These are phyloP conservation scores for Apiospora aurea DNA, from an alignment of 2,329 filamentous ascomycete species.

Conservation along the genomic window DNA sequence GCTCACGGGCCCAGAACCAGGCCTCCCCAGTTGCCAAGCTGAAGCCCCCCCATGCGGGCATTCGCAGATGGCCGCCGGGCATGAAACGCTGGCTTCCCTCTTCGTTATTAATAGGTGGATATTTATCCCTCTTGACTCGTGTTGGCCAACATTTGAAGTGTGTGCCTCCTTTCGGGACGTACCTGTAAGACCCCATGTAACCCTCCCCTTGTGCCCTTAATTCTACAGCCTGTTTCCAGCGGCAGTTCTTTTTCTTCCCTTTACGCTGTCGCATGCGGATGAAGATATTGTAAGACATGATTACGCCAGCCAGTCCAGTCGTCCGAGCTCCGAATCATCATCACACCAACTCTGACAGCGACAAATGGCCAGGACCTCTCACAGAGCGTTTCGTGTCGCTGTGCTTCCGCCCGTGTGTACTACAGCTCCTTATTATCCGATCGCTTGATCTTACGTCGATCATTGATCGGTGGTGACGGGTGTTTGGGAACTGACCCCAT, in stretches of 20 bases:
- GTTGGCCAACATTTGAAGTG: background rate
- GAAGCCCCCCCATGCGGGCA: background rate
- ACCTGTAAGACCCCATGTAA: background rate
- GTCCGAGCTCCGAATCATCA: slow-evolving; percentile 9
- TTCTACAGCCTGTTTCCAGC: background rate
- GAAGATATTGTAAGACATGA: background rate
- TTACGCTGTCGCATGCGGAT: background rate
- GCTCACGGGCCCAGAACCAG: background rate
- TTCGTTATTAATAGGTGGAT: slow-evolving; percentile 18
- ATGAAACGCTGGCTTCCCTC: slow-evolving; percentile 16
- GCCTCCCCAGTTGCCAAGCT: background rate
- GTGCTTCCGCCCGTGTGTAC: background rate
- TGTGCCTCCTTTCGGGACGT: background rate
- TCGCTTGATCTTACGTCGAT: slow-evolving; percentile 15
- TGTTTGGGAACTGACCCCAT: background rate
- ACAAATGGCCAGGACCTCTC: slow-evolving; percentile 19
- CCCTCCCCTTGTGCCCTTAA: background rate
- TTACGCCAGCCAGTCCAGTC: slow-evolving; percentile 3
- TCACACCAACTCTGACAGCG: background rate
- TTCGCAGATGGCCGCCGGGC: background rate
- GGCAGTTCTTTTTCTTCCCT: background rate
- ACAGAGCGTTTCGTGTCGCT: slow-evolving; percentile 2
- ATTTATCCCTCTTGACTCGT: slow-evolving; percentile 7
- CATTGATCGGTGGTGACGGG: background rate
- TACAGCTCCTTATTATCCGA: slow-evolving; percentile 11